These are phyloP conservation scores for Blastomyces parvus DNA, from an alignment of 2,329 filamentous ascomycete species.

Conservation along the genomic window DNA sequence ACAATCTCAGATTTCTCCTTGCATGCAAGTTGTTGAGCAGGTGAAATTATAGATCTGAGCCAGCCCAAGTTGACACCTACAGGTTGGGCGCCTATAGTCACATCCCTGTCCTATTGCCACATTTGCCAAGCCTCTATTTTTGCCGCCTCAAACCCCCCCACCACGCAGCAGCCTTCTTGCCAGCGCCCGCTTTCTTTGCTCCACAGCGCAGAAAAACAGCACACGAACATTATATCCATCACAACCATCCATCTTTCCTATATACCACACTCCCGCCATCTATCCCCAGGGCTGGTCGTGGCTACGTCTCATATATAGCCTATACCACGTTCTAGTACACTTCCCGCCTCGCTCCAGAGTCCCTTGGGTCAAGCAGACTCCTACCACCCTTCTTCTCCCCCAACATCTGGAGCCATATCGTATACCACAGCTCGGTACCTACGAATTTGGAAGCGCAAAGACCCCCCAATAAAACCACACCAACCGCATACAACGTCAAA, in stretches of 20 bases:
- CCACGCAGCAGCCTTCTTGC: slow-evolving; percentile 3
- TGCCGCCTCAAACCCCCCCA: background rate
- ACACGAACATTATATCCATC: background rate
- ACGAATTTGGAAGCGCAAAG: background rate
- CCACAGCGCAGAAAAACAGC: background rate
- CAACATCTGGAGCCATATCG: background rate
- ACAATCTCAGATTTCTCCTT: background rate
- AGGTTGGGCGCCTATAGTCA: background rate
- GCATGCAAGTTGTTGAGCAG: no score
- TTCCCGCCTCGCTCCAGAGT: background rate
- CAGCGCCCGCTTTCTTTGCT: slow-evolving; percentile 5
- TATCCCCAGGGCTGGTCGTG: background rate
- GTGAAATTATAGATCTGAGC: background rate
- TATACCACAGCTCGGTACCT: background rate
- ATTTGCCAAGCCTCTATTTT: background rate
- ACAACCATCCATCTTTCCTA: background rate
- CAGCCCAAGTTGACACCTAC: background rate
- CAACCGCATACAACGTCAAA: slow-evolving; percentile 22
- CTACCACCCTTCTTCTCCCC: background rate
- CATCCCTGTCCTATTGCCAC: background rate
- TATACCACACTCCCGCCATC: background rate
- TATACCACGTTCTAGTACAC: background rate
- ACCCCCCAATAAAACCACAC: background rate
- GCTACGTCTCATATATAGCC: background rate
- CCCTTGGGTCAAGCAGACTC: background rate